Base-by-base conservation (phyloP, 2,329 filamentous ascomycete genomes). In the Lachnellula suecica region DNA sequence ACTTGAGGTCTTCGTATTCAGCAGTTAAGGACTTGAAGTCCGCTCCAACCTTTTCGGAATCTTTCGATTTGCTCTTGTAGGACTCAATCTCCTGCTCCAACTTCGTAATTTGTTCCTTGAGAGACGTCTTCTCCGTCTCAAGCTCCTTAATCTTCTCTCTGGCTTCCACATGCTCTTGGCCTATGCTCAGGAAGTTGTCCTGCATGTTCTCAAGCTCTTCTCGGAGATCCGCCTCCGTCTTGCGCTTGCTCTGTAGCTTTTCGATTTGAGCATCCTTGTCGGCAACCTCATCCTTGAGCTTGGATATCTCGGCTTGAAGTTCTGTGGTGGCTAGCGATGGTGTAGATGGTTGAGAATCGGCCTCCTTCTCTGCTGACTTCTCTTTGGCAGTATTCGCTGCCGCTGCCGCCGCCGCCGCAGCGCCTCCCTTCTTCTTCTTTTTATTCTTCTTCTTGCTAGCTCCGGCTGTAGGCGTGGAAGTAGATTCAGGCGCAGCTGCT, bases 191-290 rank as follows among this genome's bases (percentile, higher is more conserved):
- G 7, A 97, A 74, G 59, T 92, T 89, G 51, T 96, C 90, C 46
- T 87, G 83, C 54, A 97, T 74, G 3, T 82, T 85, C 63, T 95
- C 91, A 53, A 97, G 88, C 71, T 97, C 92, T 63, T 96, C 92
- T 23, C 83, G 79, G 40, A 96, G 75, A 19, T 87, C 86, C 49
- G 93, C 89, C 51, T 94, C 89, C 15, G 85, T 88, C 65, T 84
- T 84, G 43, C 89, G 76, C 68, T 87, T 86, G 51, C 82, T 80
- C 23, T 82, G 81, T 4, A 97, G 74, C 13, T 79, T 79, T 49
- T 89, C 83, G 47, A 97, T 91, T 35, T 85, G 84, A 1, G 77
- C 76, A 59, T 92, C 85, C 29, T 62, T 61, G 4, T 63, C 51
- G 8, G 53, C 59, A 24, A 69, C 47, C 29, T 66, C 60, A 15